phyloP scores from a whole-genome alignment of 2,329 filamentous ascomycete genomes.

The Colletotrichum salicis region DNA sequence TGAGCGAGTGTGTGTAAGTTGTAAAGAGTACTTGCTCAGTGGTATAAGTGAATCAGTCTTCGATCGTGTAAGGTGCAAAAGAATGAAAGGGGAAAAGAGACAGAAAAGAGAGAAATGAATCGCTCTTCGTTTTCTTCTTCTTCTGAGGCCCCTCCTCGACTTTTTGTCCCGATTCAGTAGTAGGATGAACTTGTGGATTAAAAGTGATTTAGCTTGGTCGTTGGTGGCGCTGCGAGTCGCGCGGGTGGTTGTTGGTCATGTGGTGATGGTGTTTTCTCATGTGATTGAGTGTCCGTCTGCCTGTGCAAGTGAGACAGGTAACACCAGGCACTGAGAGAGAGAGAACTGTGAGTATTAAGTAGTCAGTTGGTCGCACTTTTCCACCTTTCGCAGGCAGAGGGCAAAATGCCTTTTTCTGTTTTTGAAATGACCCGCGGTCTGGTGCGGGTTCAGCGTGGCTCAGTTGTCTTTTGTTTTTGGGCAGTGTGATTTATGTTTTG shows the following conservation, averaged over 20 bases:
- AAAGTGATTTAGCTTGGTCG: neutral
- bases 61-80: neutral
- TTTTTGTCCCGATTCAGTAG: neutral
- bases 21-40: neutral
- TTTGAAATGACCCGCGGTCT: neutral
- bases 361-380: neutral
- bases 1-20: neutral
- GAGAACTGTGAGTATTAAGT: neutral
- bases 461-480: neutral
- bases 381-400: neutral
- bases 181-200: neutral
- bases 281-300: conserved; percentile 15
- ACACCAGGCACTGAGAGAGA: neutral
- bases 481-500: neutral
- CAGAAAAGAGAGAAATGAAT: neutral
- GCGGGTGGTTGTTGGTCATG: conserved; percentile 14
- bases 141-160: neutral
- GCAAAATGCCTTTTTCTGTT: neutral
- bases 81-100: neutral
- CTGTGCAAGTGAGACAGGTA: neutral
- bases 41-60: neutral
- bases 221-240: conserved; percentile 6
- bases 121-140: neutral
- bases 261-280: conserved; percentile 20
- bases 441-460: neutral